These are phyloP conservation scores for Suillus paluster DNA, from an alignment of 768 basidiomycete species.

Conservation along the genomic window DNA sequence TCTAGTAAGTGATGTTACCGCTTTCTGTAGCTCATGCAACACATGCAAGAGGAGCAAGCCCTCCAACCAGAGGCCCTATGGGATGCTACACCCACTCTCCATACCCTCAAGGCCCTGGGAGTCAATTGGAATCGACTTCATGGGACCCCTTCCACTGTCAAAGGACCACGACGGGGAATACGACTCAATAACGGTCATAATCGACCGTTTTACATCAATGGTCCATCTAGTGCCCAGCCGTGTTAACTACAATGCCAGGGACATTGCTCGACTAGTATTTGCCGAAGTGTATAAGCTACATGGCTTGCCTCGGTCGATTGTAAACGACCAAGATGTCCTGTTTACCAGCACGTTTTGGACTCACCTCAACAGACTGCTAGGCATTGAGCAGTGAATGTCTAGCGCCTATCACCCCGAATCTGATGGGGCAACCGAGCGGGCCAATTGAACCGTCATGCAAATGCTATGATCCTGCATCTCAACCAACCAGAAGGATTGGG, in stretches of 20 bases:
- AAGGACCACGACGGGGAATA: no score
- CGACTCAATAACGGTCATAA: no score
- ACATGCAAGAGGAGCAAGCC: no score
- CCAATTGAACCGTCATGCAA: no score
- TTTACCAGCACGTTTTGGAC: constrained; percentile 50
- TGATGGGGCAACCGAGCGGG: no score
- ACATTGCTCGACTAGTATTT: constrained; percentile 43
- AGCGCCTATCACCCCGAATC: constrained; percentile 46
- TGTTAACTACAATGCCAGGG: constrained; percentile 33
- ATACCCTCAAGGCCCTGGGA: constrained; percentile 33
- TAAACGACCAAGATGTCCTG: constrained; percentile 45
- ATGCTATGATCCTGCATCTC: no score
- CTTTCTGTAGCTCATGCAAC: no score
- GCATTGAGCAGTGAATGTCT: constrained; percentile 39
- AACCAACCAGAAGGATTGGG: no score
- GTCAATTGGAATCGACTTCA: constrained; percentile 49
- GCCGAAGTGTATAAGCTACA: constrained; percentile 40
- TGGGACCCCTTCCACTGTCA: no score
- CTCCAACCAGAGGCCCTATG: constrained; percentile 32
- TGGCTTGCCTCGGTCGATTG: constrained; percentile 42
- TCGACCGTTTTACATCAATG: constrained; percentile 19
- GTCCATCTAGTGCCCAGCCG: constrained; percentile 26
- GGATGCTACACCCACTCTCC: constrained; percentile 30
- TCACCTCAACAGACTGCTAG: constrained; percentile 34
- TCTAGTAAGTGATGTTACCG: constrained; percentile 35